Evolutionary conservation across 2,329 filamentous ascomycete genomes (phyloP), one percentile per base, ranked within the genome.

Genomic region (Pseudopithomyces maydicus): DNA sequence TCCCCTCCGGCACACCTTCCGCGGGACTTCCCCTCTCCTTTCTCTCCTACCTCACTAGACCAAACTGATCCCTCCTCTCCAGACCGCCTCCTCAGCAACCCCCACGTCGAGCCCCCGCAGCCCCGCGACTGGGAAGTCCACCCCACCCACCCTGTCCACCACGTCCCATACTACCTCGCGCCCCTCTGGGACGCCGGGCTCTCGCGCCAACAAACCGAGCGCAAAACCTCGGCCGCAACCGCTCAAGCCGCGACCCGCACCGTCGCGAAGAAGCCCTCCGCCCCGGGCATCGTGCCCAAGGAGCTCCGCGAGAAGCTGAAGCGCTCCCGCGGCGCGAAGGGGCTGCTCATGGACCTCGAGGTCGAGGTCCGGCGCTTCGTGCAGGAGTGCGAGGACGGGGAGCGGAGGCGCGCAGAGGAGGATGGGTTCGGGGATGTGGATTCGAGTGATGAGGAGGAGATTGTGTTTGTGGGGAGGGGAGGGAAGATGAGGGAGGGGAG

Each of bases 71-170:
- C 10, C 32, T 51, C 10, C 32, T 51, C 15, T 35, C 43, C 56
- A 96, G 94, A 97, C 78, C 92, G 87, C 63, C 86, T 98, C 60
- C 80, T 97, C 55, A 86, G 88, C 76, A 95, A 98, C 58, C 95
- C 95, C 17, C 89, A 95, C 77, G 91, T 84, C 17, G 86, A 94
- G 65, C 91, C 93, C 0, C 95, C 95, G 0, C 82, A 90, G 43
- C 88, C 92, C 0, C 83, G 82, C 56, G 95, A 99, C 78, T 97
- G 90, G 89, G 85, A 90, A 67, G 85, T 94, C 46, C 87, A 85
- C 42, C 91, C 94, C 2, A 95, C 93, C 14, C 86, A 97, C 75
- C 88, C 88, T 4, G 84, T 91, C 49, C 88, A 89, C 68, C 78
- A 84, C 57, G 87, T 97, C 15, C 95, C 93, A 0, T 98, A 98